A percentile compares a stretch with the other conserved stretches of the same genome.
Evolutionary conservation across 768 basidiomycete species (phyloP).

Genomic region (Russula abietina): DNA sequence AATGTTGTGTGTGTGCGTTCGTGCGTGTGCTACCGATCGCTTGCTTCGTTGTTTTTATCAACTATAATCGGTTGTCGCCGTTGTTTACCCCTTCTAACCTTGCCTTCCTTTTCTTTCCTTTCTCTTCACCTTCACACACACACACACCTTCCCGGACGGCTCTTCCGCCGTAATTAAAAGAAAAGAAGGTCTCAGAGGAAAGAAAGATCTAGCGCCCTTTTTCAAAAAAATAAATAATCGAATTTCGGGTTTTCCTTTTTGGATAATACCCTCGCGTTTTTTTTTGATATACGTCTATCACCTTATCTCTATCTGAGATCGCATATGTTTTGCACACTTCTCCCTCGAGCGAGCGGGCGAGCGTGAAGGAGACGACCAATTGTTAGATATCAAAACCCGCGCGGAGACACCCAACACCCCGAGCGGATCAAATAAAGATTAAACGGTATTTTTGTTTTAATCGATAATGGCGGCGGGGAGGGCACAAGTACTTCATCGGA

Average conservation of each 20-base stretch:
- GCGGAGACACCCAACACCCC: neutral
- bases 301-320: constrained; percentile 17
- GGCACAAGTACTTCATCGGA: neutral
- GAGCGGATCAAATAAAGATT: too few species aligned
- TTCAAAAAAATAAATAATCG: too few species aligned
- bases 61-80: constrained; percentile 6
- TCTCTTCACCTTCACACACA: too few species aligned
- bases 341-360: too few species aligned
- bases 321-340: neutral
- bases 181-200: too few species aligned
- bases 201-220: too few species aligned
- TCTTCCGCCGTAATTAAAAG: too few species aligned
- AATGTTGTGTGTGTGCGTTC: neutral
- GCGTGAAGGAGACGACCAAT: too few species aligned
- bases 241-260: neutral
- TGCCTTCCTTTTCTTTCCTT: too few species aligned
- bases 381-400: neutral
- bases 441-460: neutral
- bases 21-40: too few species aligned
- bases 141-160: too few species aligned
- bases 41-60: constrained; percentile 1
- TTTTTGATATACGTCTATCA: neutral
- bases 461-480: neutral
- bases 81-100: neutral
- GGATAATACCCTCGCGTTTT: neutral